phyloP scores from a whole-genome alignment of 108 stramenopile species.

The Cyclotella atomus region DNA sequence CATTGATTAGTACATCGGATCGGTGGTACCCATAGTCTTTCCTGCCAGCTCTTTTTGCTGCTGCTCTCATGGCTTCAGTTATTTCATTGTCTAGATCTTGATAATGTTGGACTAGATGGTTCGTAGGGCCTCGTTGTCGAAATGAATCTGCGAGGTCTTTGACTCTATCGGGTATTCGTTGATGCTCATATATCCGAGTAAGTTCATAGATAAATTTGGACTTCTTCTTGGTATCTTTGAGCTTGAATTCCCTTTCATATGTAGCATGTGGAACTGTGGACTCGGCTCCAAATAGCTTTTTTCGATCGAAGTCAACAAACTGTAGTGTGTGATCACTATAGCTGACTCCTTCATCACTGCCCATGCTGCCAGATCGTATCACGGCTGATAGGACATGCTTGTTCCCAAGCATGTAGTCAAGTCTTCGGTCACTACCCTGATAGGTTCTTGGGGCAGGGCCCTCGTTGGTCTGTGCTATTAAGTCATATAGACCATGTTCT shows the following conservation, averaged over 20 bases:
- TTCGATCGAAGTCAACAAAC: neutral
- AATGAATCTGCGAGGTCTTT: neutral
- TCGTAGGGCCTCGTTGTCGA: neutral
- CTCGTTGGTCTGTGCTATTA: neutral
- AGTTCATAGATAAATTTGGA: neutral
- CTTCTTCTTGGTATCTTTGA: neutral
- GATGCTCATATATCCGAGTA: neutral
- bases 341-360: neutral
- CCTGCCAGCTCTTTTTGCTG: neutral
- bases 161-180: neutral
- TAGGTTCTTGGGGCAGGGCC: neutral
- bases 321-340: neutral
- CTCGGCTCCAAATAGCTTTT: neutral
- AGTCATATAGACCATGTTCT: neutral
- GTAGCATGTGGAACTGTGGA: neutral
- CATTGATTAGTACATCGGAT: neutral
- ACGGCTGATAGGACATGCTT: neutral
- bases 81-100: neutral
- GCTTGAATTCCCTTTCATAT: neutral
- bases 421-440: neutral
- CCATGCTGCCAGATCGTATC: neutral
- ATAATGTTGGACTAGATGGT: neutral
- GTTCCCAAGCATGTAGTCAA: neutral
- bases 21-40: slow-evolving; percentile 3
- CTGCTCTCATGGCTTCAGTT: neutral